These are phyloP conservation scores for Neospora caninum DNA, from an alignment of 169 alveolate species.

Conservation along the genomic window DNA sequence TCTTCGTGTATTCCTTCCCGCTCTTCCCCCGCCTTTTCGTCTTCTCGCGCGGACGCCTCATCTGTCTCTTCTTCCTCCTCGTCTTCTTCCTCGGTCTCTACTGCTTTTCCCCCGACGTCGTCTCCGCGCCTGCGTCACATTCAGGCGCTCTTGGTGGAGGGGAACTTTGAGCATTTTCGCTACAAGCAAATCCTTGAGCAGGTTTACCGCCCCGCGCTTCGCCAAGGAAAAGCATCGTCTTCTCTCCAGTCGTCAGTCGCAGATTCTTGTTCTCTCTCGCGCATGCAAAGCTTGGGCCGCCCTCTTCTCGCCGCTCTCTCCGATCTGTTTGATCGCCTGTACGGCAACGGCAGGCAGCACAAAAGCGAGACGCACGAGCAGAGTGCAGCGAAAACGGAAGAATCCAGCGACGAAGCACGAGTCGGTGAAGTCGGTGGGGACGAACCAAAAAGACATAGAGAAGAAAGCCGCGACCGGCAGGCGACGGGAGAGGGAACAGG, in stretches of 20 bases:
- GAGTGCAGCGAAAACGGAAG: no score
- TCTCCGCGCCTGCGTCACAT: slow-evolving; percentile 23
- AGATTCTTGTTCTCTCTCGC: neutral
- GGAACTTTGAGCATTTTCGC: neutral
- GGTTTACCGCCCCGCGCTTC: neutral
- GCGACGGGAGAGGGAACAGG: neutral
- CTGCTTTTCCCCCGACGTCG: neutral
- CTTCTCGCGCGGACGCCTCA: neutral
- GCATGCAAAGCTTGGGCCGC: slow-evolving; percentile 27
- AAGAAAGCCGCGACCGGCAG: neutral
- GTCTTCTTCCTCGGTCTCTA: neutral
- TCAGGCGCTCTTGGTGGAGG: neutral
- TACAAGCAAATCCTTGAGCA: neutral
- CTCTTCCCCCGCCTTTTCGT: neutral
- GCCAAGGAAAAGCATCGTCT: neutral
- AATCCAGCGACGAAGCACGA: no score
- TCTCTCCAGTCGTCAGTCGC: neutral
- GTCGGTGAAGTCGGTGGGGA: no score
- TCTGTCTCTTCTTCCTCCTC: neutral
- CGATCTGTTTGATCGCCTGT: slow-evolving; percentile 37
- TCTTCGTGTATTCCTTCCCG: neutral
- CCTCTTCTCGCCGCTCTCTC: slow-evolving; percentile 13
- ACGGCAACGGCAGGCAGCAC: neutral
- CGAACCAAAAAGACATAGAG: no score
- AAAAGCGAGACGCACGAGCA: neutral